A percentile compares a stretch with the other conserved stretches of the same genome.
Evolutionary conservation across 768 basidiomycete genomes (phyloP).

Genomic region (Obba rivulosa): DNA sequence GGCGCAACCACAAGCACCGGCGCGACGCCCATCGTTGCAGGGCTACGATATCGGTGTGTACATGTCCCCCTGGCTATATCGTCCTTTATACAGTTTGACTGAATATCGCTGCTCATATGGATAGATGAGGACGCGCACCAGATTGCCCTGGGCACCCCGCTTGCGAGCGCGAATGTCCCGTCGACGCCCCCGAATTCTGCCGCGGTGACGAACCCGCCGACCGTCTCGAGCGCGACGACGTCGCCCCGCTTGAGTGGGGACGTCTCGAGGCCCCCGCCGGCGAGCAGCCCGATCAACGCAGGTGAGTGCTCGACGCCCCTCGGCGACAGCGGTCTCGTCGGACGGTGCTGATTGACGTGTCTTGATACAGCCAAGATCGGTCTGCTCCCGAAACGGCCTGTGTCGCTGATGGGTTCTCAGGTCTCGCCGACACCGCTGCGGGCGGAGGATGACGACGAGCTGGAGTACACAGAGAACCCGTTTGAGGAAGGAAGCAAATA

Average conservation of each 20-base stretch:
- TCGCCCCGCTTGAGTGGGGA: slow-evolving; percentile 15
- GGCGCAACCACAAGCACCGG: slow-evolving; percentile 1
- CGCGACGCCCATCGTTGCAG: not conserved
- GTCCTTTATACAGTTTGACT: too few relatives aligned
- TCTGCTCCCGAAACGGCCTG: slow-evolving; percentile 68
- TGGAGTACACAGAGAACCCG: slow-evolving; percentile 72
- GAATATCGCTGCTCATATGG: too few relatives aligned
- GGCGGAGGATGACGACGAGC: slow-evolving; percentile 44
- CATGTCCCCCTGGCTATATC: not conserved
- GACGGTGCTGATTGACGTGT: not conserved
- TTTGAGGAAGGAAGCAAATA: slow-evolving; percentile 50
- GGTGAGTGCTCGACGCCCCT: slow-evolving; percentile 9
- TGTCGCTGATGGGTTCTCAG: slow-evolving; percentile 42
- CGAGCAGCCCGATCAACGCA: slow-evolving; percentile 22
- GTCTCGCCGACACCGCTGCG: slow-evolving; percentile 25
- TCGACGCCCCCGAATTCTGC: slow-evolving; percentile 2
- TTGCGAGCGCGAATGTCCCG: not conserved
- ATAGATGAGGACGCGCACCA: too few relatives aligned
- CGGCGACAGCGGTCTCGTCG: too few relatives aligned
- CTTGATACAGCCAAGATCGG: slow-evolving; percentile 52
- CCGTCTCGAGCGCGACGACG: not conserved
- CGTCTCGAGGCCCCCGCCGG: slow-evolving; percentile 18
- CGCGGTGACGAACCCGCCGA: slow-evolving; percentile 1
- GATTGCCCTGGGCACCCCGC: not conserved
- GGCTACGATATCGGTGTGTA: slow-evolving; percentile 19